These are phyloP conservation scores for Barnettozyma pratensis DNA, from an alignment of 805 yeast genomes.

Conservation along the genomic window DNA sequence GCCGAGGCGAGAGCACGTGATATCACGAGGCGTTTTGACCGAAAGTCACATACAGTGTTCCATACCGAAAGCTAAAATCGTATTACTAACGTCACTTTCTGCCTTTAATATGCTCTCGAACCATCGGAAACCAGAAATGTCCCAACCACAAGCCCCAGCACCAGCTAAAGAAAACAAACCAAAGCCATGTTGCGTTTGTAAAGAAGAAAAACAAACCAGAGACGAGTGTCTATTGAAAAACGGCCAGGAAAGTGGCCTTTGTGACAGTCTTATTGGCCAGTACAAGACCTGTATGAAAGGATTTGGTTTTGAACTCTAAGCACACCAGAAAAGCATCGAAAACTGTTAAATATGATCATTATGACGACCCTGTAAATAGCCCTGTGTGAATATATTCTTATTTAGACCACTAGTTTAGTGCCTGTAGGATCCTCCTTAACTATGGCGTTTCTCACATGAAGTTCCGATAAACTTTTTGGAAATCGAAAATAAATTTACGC, in stretches of 20 bases:
- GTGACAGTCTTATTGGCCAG: slow-evolving; percentile 61
- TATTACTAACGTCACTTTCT: background rate
- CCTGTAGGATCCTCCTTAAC: background rate
- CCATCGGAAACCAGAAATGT: background rate
- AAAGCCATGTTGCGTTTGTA: slow-evolving; percentile 96
- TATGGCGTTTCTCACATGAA: background rate
- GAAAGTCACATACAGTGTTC: too few species aligned
- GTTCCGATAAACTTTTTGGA: too few species aligned
- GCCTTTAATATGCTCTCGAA: background rate
- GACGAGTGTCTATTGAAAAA: slow-evolving; percentile 83
- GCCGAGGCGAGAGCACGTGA: background rate
- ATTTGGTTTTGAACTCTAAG: slow-evolving; percentile 64
- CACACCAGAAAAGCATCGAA: background rate
- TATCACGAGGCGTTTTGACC: background rate
- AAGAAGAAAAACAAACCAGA: slow-evolving; percentile 71
- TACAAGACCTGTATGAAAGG: slow-evolving; percentile 92
- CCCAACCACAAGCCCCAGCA: slow-evolving; percentile 7
- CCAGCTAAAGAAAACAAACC: slow-evolving; percentile 44
- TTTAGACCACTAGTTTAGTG: background rate
- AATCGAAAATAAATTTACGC: background rate
- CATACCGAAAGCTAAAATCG: too few species aligned
- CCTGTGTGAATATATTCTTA: background rate
- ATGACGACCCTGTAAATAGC: background rate
- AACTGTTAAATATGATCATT: background rate
- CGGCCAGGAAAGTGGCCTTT: slow-evolving; percentile 81